Evolutionary conservation across 192 early-diverging fungal genomes (phyloP).

Genomic region (Umbelopsis sp.): DNA sequence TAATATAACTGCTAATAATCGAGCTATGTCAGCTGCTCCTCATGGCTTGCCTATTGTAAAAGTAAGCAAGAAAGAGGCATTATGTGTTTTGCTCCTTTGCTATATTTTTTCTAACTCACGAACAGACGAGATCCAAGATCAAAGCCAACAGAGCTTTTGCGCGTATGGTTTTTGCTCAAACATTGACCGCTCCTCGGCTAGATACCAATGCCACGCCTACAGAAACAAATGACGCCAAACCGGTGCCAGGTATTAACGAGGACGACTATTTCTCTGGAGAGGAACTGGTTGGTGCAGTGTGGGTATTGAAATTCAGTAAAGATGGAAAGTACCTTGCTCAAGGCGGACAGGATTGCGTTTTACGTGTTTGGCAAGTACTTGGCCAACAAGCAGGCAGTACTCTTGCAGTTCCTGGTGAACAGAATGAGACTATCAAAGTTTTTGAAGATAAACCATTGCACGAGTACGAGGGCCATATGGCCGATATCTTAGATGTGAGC

Average conservation of each 20-base stretch:
- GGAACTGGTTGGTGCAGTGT: conserved; percentile 51
- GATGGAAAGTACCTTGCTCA: conserved; percentile 80
- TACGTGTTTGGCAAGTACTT: conserved; percentile 66
- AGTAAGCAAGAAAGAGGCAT: not conserved
- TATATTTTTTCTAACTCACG: not conserved
- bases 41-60: conserved; percentile 1
- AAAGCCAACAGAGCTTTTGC: conserved; percentile 27
- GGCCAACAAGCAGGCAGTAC: not conserved
- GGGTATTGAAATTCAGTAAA: conserved; percentile 78
- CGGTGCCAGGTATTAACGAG: not conserved
- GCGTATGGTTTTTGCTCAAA: conserved; percentile 30
- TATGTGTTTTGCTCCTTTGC: not conserved
- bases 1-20: not conserved
- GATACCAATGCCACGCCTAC: not conserved
- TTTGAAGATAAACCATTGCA: conserved; percentile 71
- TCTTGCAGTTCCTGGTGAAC: too few relatives aligned
- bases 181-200: not conserved
- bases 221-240: not conserved
- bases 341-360: conserved; percentile 74
- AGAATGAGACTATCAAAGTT: conserved; percentile 41
- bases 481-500: conserved; percentile 70
- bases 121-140: conserved; percentile 31
- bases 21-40: not conserved
- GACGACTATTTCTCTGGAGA: conserved; percentile 2
- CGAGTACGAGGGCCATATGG: conserved; percentile 74